Base-by-base conservation (phyloP, 2,329 filamentous ascomycete species). In the Daldinia sp. region DNA sequence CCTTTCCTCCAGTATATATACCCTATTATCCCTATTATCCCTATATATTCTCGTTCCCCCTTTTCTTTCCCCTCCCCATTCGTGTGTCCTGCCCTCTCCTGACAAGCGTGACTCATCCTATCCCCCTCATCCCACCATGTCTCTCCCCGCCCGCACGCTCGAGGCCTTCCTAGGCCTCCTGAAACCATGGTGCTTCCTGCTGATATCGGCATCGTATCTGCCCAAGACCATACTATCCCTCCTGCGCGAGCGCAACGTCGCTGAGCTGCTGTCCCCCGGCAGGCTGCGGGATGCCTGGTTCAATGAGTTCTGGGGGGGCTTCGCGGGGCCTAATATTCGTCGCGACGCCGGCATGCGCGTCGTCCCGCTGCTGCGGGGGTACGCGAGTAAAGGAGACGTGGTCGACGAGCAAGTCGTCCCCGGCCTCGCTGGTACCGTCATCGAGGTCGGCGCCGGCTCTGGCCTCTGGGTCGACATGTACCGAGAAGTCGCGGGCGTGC, bases 381-480 rank as follows among this genome's bases (percentile, higher is more conserved):
- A 80, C 27, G 77, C 81, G 3, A 58, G 58, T 9, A 67, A 68
- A 11, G 84, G 83, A 4, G 61, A 45, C 4, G 69, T 80, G 34
- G 63, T 77, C 4, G 73, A 76, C 0, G 74, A 73, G 11, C 70
- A 68, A 35, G 74, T 72, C 17, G 71, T 73, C 57, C 70, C 76
- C 58, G 79, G 79, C 2, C 76, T 86, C 7, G 70, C 71, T 0
- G 86, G 87, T 2, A 77, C 82, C 1, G 82, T 88, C 4, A 73
- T 90, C 41, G 88, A 91, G 75, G 80, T 90, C 55, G 88, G 88
- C 2, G 82, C 88, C 1, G 88, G 85, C 2, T 80, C 76, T 1
- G 88, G 87, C 2, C 79, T 87, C 73, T 90, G 86, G 87, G 81
- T 86, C 3, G 79, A 83, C 32, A 73, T 87, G 15, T 86, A 87